A percentile compares a stretch with the other conserved stretches of the same genome.
Conservation (phyloP, 768 basidiomycete genomes). For the Rickenella mellea region DNA sequence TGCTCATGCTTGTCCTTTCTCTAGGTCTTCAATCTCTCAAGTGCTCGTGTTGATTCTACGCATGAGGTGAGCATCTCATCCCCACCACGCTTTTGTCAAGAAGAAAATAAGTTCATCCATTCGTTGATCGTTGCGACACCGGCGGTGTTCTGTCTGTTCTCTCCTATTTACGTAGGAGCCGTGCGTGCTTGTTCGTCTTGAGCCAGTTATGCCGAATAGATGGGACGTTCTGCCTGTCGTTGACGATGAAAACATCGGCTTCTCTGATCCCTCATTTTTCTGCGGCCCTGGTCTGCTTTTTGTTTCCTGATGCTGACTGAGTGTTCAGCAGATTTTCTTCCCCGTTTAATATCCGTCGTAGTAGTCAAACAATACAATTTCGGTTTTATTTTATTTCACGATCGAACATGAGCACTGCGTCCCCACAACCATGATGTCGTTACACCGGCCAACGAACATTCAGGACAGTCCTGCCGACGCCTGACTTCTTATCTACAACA, state of each 20-base stretch:
- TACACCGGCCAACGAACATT: conserved; percentile 43
- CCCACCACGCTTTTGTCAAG: conserved; percentile 18
- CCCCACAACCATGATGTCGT: not conserved
- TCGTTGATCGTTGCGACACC: conserved; percentile 52
- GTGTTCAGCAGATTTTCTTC: no score
- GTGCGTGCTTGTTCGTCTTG: conserved; percentile 41
- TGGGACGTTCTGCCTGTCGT: conserved; percentile 19
- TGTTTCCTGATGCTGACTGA: no score
- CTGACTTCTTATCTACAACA: conserved; percentile 55
- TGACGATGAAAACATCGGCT: conserved; percentile 54
- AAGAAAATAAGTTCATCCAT: conserved; percentile 84
- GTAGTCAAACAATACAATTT: no score
- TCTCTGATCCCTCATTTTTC: conserved; percentile 37
- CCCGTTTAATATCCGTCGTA: no score
- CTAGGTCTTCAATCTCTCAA: no score
- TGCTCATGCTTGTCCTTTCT: no score
- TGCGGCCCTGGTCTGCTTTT: not conserved
- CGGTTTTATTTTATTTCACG: no score
- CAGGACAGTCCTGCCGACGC: conserved; percentile 71
- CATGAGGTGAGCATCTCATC: conserved; percentile 6
- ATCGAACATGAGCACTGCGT: not conserved
- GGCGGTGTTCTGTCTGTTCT: conserved; percentile 23
- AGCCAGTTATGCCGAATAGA: conserved; percentile 27
- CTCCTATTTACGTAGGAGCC: conserved; percentile 25
- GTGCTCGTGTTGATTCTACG: not conserved